Base-by-base conservation (phyloP, 805 yeast genomes). In the Candida xiaguanensis region DNA sequence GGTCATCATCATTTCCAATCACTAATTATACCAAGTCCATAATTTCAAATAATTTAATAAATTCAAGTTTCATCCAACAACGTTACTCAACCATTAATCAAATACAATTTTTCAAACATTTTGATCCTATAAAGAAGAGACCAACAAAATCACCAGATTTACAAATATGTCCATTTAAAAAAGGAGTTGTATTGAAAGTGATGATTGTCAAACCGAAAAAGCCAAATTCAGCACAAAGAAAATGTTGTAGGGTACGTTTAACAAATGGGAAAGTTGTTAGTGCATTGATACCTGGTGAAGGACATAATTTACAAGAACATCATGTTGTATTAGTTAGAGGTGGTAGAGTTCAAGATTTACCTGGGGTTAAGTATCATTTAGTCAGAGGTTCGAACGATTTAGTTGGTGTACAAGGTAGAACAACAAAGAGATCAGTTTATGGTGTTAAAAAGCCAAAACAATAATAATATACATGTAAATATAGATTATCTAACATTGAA, bases 241-340 rank as follows among this genome's bases (percentile, higher is more conserved):
- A 93, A 63, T 96, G 95, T 34, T 89, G 95, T 47, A 84, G 98
- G 70, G 98, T 93, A 16, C 78, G 95, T 64, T 73, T 93, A 45
- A 77, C 95, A 8, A 91, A 86, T 53, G 99, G 98, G 19, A 83
- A 82, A 48, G 81, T 86, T 36, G 77, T 93, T 13, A 82, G 91
- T 33, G 96, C 96, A 1, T 90, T 89, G 60, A 93, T 93, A 42
- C 96, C 97, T 12, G 99, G 99, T 40, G 97, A 93, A 59, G 99
- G 99, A 15, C 99, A 93, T 64, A 93, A 93, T 57, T 83, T 95
- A 16, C 98, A 93, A 69, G 99, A 93, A 62, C 99, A 93, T 67
- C 86, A 95, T 55, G 95, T 93, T 37, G 98, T 93, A 1, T 77
- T 80, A 38, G 95, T 93, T 3, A 80, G 99, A 65, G 99, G 99